phyloP scores from a whole-genome alignment of 140 eudicot species.

The Senecio squalidus region DNA sequence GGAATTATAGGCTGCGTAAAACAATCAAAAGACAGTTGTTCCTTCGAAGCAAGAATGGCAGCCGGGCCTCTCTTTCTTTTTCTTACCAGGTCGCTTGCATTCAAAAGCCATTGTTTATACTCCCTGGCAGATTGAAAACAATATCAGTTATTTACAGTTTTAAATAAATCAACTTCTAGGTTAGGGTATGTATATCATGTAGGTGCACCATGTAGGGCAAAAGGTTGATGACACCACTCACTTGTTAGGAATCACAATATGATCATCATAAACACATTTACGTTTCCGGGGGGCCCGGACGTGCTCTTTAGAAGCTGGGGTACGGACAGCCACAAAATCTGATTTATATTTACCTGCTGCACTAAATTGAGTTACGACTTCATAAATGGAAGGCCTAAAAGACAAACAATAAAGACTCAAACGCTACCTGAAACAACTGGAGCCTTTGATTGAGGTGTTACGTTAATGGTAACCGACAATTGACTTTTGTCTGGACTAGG shows the following conservation, averaged over 20 bases:
- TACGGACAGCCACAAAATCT: slow-evolving; percentile 42
- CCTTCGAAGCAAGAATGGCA: slow-evolving; percentile 29
- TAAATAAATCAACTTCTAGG: neutral
- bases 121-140: slow-evolving; percentile 34
- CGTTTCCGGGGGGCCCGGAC: slow-evolving; percentile 39
- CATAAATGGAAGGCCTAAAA: slow-evolving; percentile 1
- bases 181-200: neutral
- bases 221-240: slow-evolving; percentile 36
- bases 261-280: slow-evolving; percentile 36
- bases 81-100: slow-evolving; percentile 46
- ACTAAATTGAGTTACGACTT: slow-evolving; percentile 18
- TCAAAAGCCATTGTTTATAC: slow-evolving; percentile 35
- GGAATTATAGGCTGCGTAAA: slow-evolving; percentile 55
- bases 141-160: neutral
- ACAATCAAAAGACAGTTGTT: slow-evolving; percentile 16
- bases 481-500: slow-evolving; percentile 26
- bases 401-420: neutral
- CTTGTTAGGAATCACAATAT: slow-evolving; percentile 33
- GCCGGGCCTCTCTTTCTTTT: slow-evolving; percentile 37
- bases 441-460: slow-evolving; percentile 48
- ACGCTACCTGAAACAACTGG: slow-evolving; percentile 37
- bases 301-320: slow-evolving; percentile 64
- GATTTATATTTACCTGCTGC: slow-evolving; percentile 37
- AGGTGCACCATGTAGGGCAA: neutral
- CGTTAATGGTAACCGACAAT: slow-evolving; percentile 31